These are phyloP conservation scores for Spizellomyces sp. DNA, from an alignment of 192 early-diverging fungal species.

Conservation along the genomic window DNA sequence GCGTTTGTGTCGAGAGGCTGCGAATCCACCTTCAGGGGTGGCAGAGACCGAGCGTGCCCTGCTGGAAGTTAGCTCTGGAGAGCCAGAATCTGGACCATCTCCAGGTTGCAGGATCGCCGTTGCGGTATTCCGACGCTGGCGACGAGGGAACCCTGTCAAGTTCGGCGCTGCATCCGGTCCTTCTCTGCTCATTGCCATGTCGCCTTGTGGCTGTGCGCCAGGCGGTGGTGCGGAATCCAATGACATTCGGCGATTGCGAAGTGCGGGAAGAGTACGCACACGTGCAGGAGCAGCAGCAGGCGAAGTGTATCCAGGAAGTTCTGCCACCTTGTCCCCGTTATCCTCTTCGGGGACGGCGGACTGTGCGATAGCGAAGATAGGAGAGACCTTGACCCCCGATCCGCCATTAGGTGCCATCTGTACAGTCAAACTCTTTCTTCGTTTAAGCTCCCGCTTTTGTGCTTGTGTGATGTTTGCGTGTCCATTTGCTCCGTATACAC, in stretches of 20 bases:
- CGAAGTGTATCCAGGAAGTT: constrained; percentile 8
- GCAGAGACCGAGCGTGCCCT: constrained; percentile 19
- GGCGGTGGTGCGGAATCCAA: neutral
- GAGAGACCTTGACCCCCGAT: neutral
- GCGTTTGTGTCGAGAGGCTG: neutral
- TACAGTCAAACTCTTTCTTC: constrained; percentile 36
- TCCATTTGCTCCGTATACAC: constrained; percentile 31
- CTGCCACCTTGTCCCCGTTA: constrained; percentile 11
- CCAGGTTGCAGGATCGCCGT: neutral
- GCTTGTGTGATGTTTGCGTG: neutral
- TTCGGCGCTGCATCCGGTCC: neutral
- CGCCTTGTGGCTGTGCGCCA: neutral
- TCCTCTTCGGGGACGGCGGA: constrained; percentile 2
- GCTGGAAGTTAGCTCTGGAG: neutral
- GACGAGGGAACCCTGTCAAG: neutral
- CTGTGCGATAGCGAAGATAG: neutral
- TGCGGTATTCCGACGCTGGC: neutral
- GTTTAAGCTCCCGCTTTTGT: constrained; percentile 35
- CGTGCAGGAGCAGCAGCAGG: neutral
- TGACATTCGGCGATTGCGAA: neutral
- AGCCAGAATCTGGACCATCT: neutral
- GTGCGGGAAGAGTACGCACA: neutral
- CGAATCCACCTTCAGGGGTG: constrained; percentile 9
- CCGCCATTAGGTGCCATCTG: neutral
- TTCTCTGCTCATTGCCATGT: neutral